These are phyloP conservation scores for Alternaria infectoria DNA, from an alignment of 2,329 filamentous ascomycete genomes.

Conservation along the genomic window DNA sequence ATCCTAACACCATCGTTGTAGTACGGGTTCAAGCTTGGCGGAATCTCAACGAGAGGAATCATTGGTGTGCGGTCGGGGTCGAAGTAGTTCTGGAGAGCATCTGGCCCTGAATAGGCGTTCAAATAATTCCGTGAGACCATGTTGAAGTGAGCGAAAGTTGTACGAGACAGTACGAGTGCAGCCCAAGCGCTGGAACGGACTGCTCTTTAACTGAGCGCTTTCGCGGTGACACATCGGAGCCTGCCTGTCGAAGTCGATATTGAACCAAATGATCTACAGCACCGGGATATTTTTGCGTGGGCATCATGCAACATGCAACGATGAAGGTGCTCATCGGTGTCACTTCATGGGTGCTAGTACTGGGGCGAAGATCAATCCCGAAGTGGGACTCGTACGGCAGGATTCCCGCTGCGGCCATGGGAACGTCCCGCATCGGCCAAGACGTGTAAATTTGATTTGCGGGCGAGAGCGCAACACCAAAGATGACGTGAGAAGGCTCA, in stretches of 20 bases:
- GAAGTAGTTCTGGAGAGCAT: conserved; percentile 65
- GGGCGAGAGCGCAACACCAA: neutral
- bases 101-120: conserved; percentile 65
- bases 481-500: neutral
- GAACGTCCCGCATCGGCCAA: neutral
- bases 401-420: neutral
- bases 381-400: neutral
- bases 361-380: neutral
- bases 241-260: neutral
- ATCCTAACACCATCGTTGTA: conserved; percentile 65
- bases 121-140: conserved; percentile 19
- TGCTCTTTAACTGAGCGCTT: neutral
- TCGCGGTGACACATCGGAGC: neutral
- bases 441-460: neutral
- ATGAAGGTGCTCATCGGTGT: conserved; percentile 7
- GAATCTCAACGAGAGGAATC: conserved; percentile 67
- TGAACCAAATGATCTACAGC: neutral
- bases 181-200: neutral
- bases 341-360: conserved; percentile 1
- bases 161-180: neutral
- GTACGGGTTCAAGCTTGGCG: conserved; percentile 63
- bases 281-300: neutral
- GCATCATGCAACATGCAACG: neutral
- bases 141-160: neutral
- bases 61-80: conserved; percentile 64